These are phyloP conservation scores for Schizochytrium sp. DNA, from an alignment of 108 stramenopile genomes.

Conservation along the genomic window DNA sequence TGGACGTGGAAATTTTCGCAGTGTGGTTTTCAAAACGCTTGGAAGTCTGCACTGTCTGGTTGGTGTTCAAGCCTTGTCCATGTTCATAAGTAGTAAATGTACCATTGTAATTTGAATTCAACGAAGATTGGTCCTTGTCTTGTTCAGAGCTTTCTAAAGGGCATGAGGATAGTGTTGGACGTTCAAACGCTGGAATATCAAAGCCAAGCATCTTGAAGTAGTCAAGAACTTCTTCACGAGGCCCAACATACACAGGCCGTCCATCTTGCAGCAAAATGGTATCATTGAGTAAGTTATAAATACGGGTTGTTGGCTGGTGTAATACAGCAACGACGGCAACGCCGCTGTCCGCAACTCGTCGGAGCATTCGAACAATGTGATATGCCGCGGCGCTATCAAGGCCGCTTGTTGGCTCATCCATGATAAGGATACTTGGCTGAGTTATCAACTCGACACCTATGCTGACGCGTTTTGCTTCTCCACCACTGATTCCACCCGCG, in stretches of 20 bases:
- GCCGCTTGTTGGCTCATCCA: conserved; percentile 76
- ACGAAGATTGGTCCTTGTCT: neutral
- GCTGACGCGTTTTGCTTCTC: conserved; percentile 69
- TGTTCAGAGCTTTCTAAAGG: neutral
- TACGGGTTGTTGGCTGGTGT: conserved; percentile 88
- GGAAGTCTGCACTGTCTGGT: neutral
- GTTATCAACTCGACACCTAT: conserved; percentile 69
- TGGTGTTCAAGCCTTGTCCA: neutral
- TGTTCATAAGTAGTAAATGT: neutral
- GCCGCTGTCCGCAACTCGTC: conserved; percentile 76
- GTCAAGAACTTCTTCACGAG: neutral
- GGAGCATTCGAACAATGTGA: conserved; percentile 79
- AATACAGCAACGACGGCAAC: conserved; percentile 86
- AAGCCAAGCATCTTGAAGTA: neutral
- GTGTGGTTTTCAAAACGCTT: no score
- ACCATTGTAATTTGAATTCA: neutral
- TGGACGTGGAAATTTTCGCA: no score
- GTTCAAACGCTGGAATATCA: conserved; percentile 1
- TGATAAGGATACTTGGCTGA: conserved; percentile 63
- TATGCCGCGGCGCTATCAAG: conserved; percentile 86
- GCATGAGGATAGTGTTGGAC: neutral
- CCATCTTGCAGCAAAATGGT: conserved; percentile 74
- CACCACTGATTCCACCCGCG: conserved; percentile 63
- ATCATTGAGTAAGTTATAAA: conserved; percentile 85
- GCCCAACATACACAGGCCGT: neutral